phyloP scores from a whole-genome alignment of 2,329 filamentous ascomycete genomes.

The Didymosphaeria variabile region DNA sequence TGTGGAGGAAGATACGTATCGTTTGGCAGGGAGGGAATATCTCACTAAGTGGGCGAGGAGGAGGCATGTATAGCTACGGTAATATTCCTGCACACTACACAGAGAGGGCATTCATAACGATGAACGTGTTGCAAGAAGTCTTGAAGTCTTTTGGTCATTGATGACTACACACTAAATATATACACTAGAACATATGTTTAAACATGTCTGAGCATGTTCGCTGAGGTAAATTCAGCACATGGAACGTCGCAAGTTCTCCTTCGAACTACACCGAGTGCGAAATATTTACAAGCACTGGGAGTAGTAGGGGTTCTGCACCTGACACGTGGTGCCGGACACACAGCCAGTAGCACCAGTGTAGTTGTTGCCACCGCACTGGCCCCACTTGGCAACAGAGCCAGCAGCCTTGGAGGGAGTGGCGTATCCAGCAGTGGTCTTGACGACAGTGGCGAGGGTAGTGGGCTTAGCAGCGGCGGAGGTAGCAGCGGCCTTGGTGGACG shows the following conservation, averaged over 20 bases:
- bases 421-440: slow-evolving; percentile 17
- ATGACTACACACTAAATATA: slow-evolving; percentile 20
- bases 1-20: slow-evolving; percentile 55
- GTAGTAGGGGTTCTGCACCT: slow-evolving; percentile 56
- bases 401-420: slow-evolving; percentile 8
- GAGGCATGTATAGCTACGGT: slow-evolving; percentile 38
- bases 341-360: slow-evolving; percentile 54
- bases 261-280: not conserved
- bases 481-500: slow-evolving; percentile 5
- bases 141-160: slow-evolving; percentile 4
- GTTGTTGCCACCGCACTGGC: slow-evolving; percentile 57
- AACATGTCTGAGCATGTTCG: slow-evolving; percentile 12
- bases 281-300: slow-evolving; percentile 52
- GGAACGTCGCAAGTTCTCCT: not conserved
- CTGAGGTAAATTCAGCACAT: not conserved
- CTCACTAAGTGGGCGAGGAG: slow-evolving; percentile 47
- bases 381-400: slow-evolving; percentile 34
- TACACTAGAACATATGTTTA: slow-evolving; percentile 19
- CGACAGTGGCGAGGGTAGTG: slow-evolving; percentile 21
- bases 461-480: slow-evolving; percentile 22
- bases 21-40: slow-evolving; percentile 54
- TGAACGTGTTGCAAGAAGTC: not conserved
- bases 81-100: too few species aligned
- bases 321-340: slow-evolving; percentile 51
- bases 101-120: not conserved